Percentiles rank a stretch among this genome's conserved stretches.
Evolutionary conservation across 305 asterid genomes (phyloP).

Genomic region (Fraxinus sp.): DNA sequence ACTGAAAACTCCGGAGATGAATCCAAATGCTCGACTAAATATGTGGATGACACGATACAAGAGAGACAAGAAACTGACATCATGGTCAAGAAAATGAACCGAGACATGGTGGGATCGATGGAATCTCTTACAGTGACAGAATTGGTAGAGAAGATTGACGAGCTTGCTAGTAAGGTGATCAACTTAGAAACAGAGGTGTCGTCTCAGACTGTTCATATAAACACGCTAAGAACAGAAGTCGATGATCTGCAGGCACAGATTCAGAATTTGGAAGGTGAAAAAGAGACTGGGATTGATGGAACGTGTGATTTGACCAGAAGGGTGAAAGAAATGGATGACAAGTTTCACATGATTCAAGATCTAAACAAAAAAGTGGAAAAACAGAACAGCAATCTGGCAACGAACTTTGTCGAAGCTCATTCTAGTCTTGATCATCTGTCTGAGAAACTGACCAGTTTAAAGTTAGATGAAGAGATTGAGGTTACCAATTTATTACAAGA

Average conservation of each 20-base stretch:
- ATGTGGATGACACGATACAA: slow-evolving; percentile 22
- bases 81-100: slow-evolving; percentile 18
- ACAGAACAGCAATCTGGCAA: slow-evolving; percentile 46
- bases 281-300: slow-evolving; percentile 31
- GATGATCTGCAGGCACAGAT: slow-evolving; percentile 57
- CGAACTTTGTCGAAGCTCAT: slow-evolving; percentile 53
- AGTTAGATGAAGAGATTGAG: slow-evolving; percentile 62
- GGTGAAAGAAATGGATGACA: slow-evolving; percentile 62
- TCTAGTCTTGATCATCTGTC: slow-evolving; percentile 48
- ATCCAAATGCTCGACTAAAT: slow-evolving; percentile 20
- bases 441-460: slow-evolving; percentile 46
- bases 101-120: slow-evolving; percentile 26
- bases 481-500: slow-evolving; percentile 19
- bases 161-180: slow-evolving; percentile 71
- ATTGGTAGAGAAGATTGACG: slow-evolving; percentile 79
- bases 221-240: slow-evolving; percentile 58
- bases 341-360: slow-evolving; percentile 46
- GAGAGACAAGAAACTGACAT: slow-evolving; percentile 27
- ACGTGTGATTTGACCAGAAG: slow-evolving; percentile 32
- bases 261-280: slow-evolving; percentile 53
- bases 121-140: slow-evolving; percentile 49
- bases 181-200: slow-evolving; percentile 67
- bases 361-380: slow-evolving; percentile 59
- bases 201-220: slow-evolving; percentile 69
- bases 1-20: slow-evolving; percentile 12